Evolutionary conservation across 2,329 filamentous ascomycete genomes (phyloP).

Genomic region (Fusarium goolgardi): DNA sequence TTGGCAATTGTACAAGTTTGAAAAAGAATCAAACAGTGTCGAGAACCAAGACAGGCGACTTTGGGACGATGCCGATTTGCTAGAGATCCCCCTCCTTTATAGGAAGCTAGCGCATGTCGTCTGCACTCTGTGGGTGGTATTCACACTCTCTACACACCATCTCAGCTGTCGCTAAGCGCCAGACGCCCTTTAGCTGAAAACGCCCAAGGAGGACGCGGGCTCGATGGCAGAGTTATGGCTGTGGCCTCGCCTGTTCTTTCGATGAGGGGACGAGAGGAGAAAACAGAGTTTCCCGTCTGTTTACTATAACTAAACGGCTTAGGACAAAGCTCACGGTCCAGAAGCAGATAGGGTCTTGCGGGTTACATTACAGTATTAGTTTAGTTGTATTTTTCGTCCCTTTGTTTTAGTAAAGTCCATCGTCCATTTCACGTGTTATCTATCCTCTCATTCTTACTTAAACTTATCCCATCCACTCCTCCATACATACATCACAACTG

Average conservation of each 20-base stretch:
- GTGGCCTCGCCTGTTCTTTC: neutral
- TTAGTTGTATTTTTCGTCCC: neutral
- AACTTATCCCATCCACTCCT: slow-evolving; percentile 6
- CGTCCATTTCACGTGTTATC: slow-evolving; percentile 22
- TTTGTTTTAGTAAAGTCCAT: slow-evolving; percentile 11
- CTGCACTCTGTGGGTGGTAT: slow-evolving; percentile 14
- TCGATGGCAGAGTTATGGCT: neutral
- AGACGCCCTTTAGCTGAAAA: slow-evolving; percentile 25
- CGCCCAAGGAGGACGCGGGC: slow-evolving; percentile 13
- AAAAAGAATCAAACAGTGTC: slow-evolving; percentile 8
- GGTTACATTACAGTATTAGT: neutral
- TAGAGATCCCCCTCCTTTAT: slow-evolving; percentile 15
- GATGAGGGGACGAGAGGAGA: slow-evolving; percentile 28
- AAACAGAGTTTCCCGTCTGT: slow-evolving; percentile 22
- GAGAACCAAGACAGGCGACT: slow-evolving; percentile 19
- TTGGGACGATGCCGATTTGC: slow-evolving; percentile 32
- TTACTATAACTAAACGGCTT: slow-evolving; percentile 7
- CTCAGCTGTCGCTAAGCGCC: slow-evolving; percentile 41
- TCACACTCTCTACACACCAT: slow-evolving; percentile 37
- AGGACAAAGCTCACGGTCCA: slow-evolving; percentile 8
- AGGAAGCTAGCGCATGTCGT: slow-evolving; percentile 24
- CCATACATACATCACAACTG: slow-evolving; percentile 8
- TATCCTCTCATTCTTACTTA: neutral
- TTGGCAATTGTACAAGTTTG: neutral
- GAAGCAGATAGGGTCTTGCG: slow-evolving; percentile 14